phyloP scores from a whole-genome alignment of 306 rosid genomes.

The Rosa rugosa region DNA sequence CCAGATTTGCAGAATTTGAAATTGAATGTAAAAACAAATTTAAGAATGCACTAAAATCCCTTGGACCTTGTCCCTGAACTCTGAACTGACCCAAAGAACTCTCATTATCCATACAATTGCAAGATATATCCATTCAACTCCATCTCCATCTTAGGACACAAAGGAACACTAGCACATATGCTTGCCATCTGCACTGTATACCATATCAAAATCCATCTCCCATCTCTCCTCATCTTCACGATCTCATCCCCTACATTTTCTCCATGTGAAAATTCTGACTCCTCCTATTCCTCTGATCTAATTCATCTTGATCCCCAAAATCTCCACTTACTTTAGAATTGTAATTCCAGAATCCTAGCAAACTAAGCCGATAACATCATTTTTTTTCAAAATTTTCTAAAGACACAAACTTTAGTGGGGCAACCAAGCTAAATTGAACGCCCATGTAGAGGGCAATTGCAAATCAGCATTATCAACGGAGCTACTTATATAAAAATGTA shows the following conservation, averaged over 20 bases:
- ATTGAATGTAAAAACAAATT: background rate
- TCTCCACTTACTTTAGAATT: background rate
- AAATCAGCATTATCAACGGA: conserved; percentile 7
- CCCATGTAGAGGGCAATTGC: background rate
- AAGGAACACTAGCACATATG: background rate
- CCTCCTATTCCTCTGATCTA: background rate
- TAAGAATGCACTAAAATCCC: background rate
- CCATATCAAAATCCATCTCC: background rate
- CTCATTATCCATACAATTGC: background rate
- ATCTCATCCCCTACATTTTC: background rate
- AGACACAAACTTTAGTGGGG: background rate
- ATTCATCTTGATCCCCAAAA: background rate
- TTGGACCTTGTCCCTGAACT: background rate
- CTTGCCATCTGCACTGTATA: background rate
- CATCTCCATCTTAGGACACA: background rate
- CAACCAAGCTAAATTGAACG: background rate
- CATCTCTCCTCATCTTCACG: background rate
- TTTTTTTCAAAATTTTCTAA: background rate
- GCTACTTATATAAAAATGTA: background rate
- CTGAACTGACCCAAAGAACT: background rate
- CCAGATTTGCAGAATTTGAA: background rate
- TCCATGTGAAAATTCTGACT: background rate
- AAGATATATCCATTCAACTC: background rate
- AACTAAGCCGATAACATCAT: background rate
- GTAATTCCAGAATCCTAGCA: background rate